Base-by-base conservation (phyloP, 805 yeast species). In the Candida ovalis region DNA sequence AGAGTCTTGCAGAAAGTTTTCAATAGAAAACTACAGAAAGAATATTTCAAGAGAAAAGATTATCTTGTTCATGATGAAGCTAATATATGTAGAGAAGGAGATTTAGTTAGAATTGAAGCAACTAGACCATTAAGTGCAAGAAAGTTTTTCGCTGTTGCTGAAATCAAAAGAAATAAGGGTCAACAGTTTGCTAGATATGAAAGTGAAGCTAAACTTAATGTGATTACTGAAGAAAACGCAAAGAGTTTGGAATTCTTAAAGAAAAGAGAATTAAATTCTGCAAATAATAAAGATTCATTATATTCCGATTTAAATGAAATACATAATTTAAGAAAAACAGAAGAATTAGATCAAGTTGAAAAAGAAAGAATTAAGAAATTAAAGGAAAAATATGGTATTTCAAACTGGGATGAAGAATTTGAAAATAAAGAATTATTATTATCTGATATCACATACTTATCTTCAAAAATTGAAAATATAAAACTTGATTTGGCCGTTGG, bases 31-130 rank as follows among this genome's bases (percentile, higher is more conserved):
- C 78, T 88, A 53, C 86, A 86, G 64, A 87, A 86, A 69, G 88
- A 88, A 56, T 75, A 88, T 56, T 71, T 86, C 60, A 82, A 78
- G 60, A 80, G 90, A 72, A 87, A 86, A 60, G 95, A 88, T 61
- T 90, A 80, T 66, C 71, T 92, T 50, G 97, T 90, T 17, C 99
- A 92, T 67, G 99, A 92, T 66, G 97, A 92, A 71, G 89, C 88
- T 25, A 84, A 88, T 61, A 76, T 89, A 45, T 88, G 97, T 58
- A 84, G 90, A 63, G 96, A 90, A 66, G 99, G 99, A 40, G 99
- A 92, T 71, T 74, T 92, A 53, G 98, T 94, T 15, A 81, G 98
- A 68, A 88, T 92, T 49, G 96, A 92, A 68, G 80, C 88, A 32
- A 85, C 90, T 33, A 84, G 96, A 54, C 96, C 96, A 38, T 69